A percentile compares a stretch with the other conserved stretches of the same genome.
phyloP scores from a whole-genome alignment of 2,329 filamentous ascomycete species.

The Camillea tinctor region DNA sequence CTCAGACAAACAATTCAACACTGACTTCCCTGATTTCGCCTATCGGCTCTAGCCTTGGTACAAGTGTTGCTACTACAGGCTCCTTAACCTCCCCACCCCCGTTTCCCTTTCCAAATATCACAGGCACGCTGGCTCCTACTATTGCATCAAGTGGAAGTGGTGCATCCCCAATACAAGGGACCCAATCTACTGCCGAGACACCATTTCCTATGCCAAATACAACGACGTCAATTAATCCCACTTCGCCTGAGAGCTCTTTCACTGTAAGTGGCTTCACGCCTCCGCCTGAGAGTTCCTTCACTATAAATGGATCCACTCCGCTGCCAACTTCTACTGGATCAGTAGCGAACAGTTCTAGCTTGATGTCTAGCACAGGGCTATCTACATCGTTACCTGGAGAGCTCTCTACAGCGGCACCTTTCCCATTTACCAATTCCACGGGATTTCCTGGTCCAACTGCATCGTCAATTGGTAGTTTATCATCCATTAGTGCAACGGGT shows the following conservation, averaged over 20 bases:
- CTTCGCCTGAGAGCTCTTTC: slow-evolving; percentile 1
- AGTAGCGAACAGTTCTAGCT: neutral
- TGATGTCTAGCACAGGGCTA: slow-evolving; percentile 2
- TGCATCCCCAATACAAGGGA: slow-evolving; percentile 5
- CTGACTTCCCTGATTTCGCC: neutral
- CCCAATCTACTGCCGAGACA: slow-evolving; percentile 5
- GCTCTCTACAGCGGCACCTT: slow-evolving; percentile 5
- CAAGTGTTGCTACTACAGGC: neutral
- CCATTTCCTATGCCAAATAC: slow-evolving; percentile 14
- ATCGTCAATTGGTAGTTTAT: slow-evolving; percentile 1
- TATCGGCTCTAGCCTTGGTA: neutral
- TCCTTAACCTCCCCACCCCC: slow-evolving; percentile 4
- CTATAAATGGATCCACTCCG: no score
- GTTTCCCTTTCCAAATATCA: neutral
- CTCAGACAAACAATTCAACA: slow-evolving; percentile 7
- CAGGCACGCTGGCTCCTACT: slow-evolving; percentile 6
- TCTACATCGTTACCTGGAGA: slow-evolving; percentile 3
- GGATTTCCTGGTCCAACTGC: slow-evolving; percentile 6
- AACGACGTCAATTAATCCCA: slow-evolving; percentile 5
- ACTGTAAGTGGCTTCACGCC: no score
- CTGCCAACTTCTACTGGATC: no score
- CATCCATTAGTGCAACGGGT: slow-evolving; percentile 2
- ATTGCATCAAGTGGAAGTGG: slow-evolving; percentile 7
- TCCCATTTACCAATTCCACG: slow-evolving; percentile 14
- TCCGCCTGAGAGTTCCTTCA: neutral